Base-by-base conservation (phyloP, 331 rosid genomes). In the Telfairia occidentalis region DNA sequence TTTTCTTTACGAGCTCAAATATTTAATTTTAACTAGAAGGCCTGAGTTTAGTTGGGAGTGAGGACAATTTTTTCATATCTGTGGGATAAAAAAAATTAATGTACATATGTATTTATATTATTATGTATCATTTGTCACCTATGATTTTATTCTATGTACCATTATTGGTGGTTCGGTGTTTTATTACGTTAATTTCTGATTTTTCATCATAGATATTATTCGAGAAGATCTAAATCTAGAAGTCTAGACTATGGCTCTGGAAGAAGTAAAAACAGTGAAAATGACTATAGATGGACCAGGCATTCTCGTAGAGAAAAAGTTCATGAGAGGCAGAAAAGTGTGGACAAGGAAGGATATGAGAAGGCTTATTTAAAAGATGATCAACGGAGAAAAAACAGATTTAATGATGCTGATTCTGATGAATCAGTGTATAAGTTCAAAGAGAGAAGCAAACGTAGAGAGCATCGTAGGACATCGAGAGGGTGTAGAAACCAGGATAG, bases 181-280 rank as follows among this genome's bases (percentile, higher is more conserved):
- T 73, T 66, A 28, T 34, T 15, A 59, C 43, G 60, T 71, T 42
- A 26, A 34, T 52, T 67, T 43, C 29, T 70, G 54, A 34, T 38
- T 79, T 37, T 74, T 78, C 60, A 58, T 77, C 81, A 76, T 78
- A 89, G 96, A 83, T 64, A 78, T 67, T 73, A 24, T 77, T 79
- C 85, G 6, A 82, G 86, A 78, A 88, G 92, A 82, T 85, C 92
- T 40, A 83, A 86, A 78, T 88, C 91, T 52, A 81, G 78, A 82
- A 92, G 87, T 78, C 73, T 46, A 65, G 85, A 80, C 76, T 80
- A 49, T 61, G 28, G 63, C 70, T 86, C 81, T 71, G 64, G 81
- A 35, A 81, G 87, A 84, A 90, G 85, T 72, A 83, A 42, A 10
- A 71, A 77, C 55, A 32, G 18, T 30, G 71, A 76, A 29, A 32